Conservation (phyloP, 305 asterid species). For the Ajuga reptans region DNA sequence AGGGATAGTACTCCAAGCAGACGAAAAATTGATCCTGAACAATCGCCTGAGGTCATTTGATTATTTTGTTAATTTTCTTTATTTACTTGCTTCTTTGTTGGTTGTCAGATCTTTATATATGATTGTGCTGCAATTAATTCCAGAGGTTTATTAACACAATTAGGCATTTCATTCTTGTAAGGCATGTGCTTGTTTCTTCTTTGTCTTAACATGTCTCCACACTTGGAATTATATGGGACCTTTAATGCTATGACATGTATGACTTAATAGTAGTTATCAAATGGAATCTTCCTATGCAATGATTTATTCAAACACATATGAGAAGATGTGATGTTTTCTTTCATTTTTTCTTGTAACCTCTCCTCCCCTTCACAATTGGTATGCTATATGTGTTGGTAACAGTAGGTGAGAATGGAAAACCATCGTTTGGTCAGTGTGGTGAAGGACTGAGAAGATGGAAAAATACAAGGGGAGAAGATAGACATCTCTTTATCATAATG, state of each 20-base stretch:
- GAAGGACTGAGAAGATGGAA: not conserved
- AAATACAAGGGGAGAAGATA: not conserved
- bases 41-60: constrained; percentile 39
- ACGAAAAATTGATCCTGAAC: constrained; percentile 22
- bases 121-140: too few species aligned
- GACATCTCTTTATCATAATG: not conserved
- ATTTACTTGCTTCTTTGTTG: constrained; percentile 10
- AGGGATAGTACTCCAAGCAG: constrained; percentile 24
- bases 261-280: not conserved
- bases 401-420: not conserved
- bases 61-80: constrained; percentile 11
- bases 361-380: not conserved
- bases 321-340: not conserved
- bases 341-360: not conserved
- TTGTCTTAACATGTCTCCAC: too few species aligned
- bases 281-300: not conserved
- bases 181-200: too few species aligned
- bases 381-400: not conserved
- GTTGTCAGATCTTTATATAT: not conserved
- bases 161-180: too few species aligned
- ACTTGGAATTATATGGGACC: too few species aligned
- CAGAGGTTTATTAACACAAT: too few species aligned
- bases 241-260: too few species aligned
- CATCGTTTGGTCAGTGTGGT: not conserved
- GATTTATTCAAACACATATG: too few species aligned